Evolutionary conservation across 2,329 filamentous ascomycete genomes (phyloP).

Genomic region (Grosmannia clavigera): DNA sequence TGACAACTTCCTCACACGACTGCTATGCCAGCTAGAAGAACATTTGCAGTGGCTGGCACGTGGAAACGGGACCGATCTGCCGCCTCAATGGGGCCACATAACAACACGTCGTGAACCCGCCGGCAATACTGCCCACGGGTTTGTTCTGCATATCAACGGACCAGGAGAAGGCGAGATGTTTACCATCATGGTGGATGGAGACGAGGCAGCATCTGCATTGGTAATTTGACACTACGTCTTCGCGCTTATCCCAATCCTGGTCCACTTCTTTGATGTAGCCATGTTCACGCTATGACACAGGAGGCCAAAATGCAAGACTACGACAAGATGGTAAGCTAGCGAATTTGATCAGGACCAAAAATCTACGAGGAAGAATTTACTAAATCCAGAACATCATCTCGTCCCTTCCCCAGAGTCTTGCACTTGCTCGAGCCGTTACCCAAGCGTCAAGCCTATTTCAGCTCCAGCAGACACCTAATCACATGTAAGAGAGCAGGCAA

Average conservation of each 20-base stretch:
- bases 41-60: not conserved
- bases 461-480: not conserved
- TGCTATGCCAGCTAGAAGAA: not conserved
- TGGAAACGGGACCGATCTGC: not conserved
- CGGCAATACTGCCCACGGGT: not conserved
- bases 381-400: not conserved
- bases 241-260: too few relatives aligned
- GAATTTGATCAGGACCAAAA: not conserved
- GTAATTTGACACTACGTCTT: not conserved
- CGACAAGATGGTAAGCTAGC: constrained; percentile 5
- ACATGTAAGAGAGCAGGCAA: not conserved
- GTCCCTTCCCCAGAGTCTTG: constrained; percentile 1
- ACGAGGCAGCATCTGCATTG: not conserved
- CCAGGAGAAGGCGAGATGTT: not conserved
- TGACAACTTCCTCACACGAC: not conserved
- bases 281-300: not conserved
- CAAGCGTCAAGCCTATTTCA: not conserved
- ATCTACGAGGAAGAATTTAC: too few relatives aligned
- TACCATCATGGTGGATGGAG: not conserved
- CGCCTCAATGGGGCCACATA: constrained; percentile 2
- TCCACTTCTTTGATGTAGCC: too few relatives aligned
- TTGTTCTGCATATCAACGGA: not conserved
- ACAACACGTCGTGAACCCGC: not conserved
- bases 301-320: not conserved
- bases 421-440: constrained; percentile 1